Conservation (phyloP, 106 monocot species). For the Acorus gramineus region DNA sequence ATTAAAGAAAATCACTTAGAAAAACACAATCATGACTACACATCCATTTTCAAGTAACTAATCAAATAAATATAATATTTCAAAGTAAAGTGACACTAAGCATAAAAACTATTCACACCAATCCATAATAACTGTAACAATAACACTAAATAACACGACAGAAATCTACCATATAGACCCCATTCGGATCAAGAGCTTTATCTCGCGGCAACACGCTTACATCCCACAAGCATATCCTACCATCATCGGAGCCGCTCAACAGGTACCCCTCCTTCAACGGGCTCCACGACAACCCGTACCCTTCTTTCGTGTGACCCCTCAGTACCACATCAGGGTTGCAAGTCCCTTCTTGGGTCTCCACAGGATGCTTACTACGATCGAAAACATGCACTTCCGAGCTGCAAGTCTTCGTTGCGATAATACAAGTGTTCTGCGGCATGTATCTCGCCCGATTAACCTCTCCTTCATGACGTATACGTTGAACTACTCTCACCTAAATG, state of each 20-base stretch:
- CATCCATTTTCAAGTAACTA: too few species aligned
- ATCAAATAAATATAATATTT: too few species aligned
- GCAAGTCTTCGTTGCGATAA: constrained; percentile 76
- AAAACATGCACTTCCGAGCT: constrained; percentile 68
- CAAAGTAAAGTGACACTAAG: too few species aligned
- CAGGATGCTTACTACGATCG: constrained; percentile 18
- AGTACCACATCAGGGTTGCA: constrained; percentile 39
- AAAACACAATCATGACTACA: too few species aligned
- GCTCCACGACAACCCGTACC: constrained; percentile 87
- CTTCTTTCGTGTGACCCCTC: constrained; percentile 61
- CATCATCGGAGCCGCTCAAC: constrained; percentile 80
- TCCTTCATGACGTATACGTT: constrained; percentile 33
- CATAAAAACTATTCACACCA: background rate
- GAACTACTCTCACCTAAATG: too few species aligned
- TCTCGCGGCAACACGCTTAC: constrained; percentile 11
- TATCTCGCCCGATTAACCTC: constrained; percentile 84
- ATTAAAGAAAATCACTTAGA: too few species aligned
- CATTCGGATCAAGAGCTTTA: constrained; percentile 30
- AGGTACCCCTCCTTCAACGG: constrained; percentile 61
- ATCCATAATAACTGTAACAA: background rate
- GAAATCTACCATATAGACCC: constrained; percentile 69
- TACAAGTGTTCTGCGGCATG: constrained; percentile 72
- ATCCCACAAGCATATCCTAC: constrained; percentile 92
- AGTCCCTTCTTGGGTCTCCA: constrained; percentile 5
- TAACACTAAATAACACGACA: background rate